These are phyloP conservation scores for Phycomyces blakesleeanus DNA, from an alignment of 192 early-diverging fungal genomes.

Conservation along the genomic window DNA sequence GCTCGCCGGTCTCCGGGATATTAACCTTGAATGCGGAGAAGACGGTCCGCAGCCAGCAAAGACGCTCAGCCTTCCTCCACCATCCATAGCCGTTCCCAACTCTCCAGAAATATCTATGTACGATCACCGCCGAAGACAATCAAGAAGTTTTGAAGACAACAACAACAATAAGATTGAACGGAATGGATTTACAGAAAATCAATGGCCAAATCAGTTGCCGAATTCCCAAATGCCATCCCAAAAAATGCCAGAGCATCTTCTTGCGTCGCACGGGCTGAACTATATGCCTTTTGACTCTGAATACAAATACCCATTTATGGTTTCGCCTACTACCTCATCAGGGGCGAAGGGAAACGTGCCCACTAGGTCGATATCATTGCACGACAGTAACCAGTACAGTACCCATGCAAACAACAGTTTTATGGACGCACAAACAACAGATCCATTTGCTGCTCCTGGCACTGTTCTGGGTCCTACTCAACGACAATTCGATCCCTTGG, in stretches of 20 bases:
- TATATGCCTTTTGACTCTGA: background rate
- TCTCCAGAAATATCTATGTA: conserved; percentile 18
- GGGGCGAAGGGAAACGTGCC: background rate
- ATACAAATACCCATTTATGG: background rate
- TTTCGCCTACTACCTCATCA: background rate
- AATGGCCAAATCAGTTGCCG: background rate
- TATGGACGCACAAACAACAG: conserved; percentile 16
- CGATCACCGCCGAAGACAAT: background rate
- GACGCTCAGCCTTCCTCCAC: conserved; percentile 9
- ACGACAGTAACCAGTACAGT: background rate
- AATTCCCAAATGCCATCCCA: background rate
- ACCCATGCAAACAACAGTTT: background rate
- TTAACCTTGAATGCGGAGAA: conserved; percentile 26
- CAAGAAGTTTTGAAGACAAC: background rate
- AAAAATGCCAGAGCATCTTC: background rate
- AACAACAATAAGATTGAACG: conserved; percentile 1
- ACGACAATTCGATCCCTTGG: conserved; percentile 16
- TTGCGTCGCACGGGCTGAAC: background rate
- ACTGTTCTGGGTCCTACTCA: conserved; percentile 7
- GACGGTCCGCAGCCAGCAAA: conserved; percentile 7
- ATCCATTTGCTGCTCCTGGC: conserved; percentile 36
- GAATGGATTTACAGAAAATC: background rate
- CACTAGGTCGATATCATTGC: background rate
- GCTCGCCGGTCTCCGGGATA: conserved; percentile 25
- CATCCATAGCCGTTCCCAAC: conserved; percentile 30